Evolutionary conservation across 2,329 filamentous ascomycete species (phyloP).

Genomic region (Alternaria brassicicola): DNA sequence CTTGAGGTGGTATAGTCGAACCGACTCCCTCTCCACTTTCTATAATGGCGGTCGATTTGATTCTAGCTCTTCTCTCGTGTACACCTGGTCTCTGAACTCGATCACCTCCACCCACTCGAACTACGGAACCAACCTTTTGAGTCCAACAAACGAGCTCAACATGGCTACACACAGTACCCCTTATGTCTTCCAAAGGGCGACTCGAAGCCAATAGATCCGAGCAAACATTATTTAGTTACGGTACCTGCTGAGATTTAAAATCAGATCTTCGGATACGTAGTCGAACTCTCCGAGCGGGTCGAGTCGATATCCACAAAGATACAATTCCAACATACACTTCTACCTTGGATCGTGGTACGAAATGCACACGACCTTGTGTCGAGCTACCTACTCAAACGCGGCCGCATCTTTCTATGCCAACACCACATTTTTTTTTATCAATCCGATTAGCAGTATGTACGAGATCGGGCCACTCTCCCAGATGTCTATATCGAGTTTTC

Average conservation of each 20-base stretch:
- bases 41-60: too few species aligned
- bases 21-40: too few species aligned
- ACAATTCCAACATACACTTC: too few species aligned
- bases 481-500: neutral
- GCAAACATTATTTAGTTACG: neutral
- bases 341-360: too few species aligned
- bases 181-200: neutral
- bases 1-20: neutral
- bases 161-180: neutral
- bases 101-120: rapidly evolving
- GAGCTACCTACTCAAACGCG: neutral
- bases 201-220: neutral
- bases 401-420: neutral
- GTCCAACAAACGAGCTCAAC: neutral
- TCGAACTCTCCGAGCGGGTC: neutral
- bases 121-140: rapidly evolving
- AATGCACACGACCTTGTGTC: neutral
- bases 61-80: neutral
- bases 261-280: neutral
- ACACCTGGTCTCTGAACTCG: neutral
- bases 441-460: neutral
- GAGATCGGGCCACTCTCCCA: neutral
- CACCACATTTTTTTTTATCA: neutral
- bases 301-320: too few species aligned
- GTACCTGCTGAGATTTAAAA: neutral